Base-by-base conservation (phyloP, 495 filamentous ascomycete species). In the Saxophila tyrrhenica region DNA sequence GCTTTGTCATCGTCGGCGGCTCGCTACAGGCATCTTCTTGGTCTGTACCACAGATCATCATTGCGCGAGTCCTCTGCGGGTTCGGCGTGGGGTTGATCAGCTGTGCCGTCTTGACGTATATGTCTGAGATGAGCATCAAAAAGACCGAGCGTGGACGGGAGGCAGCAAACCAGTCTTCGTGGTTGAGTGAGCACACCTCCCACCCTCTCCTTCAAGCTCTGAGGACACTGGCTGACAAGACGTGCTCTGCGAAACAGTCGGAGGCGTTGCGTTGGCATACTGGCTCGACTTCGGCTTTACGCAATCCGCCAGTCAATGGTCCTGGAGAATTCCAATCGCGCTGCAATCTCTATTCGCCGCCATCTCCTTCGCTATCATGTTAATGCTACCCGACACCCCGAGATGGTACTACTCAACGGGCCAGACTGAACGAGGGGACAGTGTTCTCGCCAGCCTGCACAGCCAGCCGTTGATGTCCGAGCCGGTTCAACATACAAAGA, bases 401-500 rank as follows among this genome's bases (percentile, higher is more conserved):
- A 5, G 41, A 7, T 44, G 41, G 41, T 44, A 44, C 41, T 44
- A 44, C 41, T 44, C 41, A 3, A 7, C 7, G 8, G 41, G 41
- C 17, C 41, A 21, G 17, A 44, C 17, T 3, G 41, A 44, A n/a
- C 3, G 19, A 44, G 41, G 41, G 3, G 41, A 44, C n/a, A 7
- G 19, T 5, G 41, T 44, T 17, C 41, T 44, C 19, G 41, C 41
- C 15, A 7, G 41, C 16, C 19, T 44, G 41, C 41, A 44, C n/a
- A n/a, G 16, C 15, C 15, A 44, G 41, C 41, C 41, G n/a, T 7
- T 54, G n/a, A 39, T 51, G 25, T 15, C 8, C 5, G 51, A 54
- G 22, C 43, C 45, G 39, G 48, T 56, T 67, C 39, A 64, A 51
- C 13, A 25, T 59, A 3, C 1, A 23, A 9, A 54, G 32, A 21